Conservation (phyloP, 345 rosid species). For the Brassica cretica region DNA sequence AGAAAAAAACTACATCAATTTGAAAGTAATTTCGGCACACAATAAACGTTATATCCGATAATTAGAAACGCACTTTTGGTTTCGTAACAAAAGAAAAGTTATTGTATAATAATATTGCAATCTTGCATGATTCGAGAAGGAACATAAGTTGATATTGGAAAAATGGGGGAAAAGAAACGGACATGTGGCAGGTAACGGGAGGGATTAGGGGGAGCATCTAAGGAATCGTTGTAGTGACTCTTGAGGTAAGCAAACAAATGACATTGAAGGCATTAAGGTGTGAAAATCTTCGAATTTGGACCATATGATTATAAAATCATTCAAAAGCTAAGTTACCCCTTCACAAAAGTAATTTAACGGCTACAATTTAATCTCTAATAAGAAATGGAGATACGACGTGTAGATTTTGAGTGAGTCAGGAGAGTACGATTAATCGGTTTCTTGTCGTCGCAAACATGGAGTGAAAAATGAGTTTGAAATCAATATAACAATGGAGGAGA, state of each 20-base stretch:
- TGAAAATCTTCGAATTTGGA: conserved; percentile 26
- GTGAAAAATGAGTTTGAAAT: neutral
- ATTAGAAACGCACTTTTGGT: neutral
- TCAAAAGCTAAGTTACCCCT: conserved; percentile 38
- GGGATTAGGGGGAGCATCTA: conserved; percentile 12
- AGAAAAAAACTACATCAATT: neutral
- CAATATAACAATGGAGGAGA: neutral
- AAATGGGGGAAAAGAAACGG: conserved; percentile 28
- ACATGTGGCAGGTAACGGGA: conserved; percentile 13
- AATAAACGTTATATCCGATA: neutral
- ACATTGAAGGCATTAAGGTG: conserved; percentile 37
- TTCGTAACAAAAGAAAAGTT: neutral
- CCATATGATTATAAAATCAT: conserved; percentile 22
- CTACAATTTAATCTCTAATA: neutral
- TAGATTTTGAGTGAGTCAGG: conserved; percentile 9
- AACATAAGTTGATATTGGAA: conserved; percentile 19
- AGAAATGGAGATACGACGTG: conserved; percentile 1
- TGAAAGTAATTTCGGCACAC: neutral
- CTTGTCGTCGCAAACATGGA: conserved; percentile 15
- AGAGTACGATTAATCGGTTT: conserved; percentile 18
- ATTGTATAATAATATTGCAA: neutral
- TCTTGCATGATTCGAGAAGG: conserved; percentile 31
- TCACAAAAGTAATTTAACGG: conserved; percentile 34
- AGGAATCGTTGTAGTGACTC: conserved; percentile 15
- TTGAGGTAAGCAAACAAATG: conserved; percentile 37